Conservation (phyloP, 225 moss, liverwort and hornwort genomes). For the Asterella californica region DNA sequence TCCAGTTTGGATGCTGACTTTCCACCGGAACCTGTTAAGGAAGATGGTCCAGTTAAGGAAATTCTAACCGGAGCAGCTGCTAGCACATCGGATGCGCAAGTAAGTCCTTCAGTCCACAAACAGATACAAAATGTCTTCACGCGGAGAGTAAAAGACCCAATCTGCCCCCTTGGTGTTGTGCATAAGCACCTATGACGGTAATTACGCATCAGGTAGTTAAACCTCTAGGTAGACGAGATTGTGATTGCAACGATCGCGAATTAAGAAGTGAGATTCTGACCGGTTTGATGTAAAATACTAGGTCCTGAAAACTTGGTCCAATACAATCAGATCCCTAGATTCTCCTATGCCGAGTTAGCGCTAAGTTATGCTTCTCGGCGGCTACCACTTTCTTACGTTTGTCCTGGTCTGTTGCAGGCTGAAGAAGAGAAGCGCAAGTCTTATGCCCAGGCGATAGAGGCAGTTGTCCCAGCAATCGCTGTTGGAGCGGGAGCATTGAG, state of each 20-base stretch:
- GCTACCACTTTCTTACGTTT: neutral
- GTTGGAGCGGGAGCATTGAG: slow-evolving; percentile 87
- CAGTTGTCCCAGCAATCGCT: slow-evolving; percentile 72
- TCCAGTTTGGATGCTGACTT: neutral
- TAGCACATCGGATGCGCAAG: neutral
- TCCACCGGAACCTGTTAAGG: neutral
- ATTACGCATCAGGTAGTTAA: too few relatives aligned
- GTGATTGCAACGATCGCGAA: neutral
- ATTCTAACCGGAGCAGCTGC: neutral
- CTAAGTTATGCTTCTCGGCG: neutral
- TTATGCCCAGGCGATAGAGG: slow-evolving; percentile 51
- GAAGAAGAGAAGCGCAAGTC: slow-evolving; percentile 54
- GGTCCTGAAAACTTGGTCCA: neutral
- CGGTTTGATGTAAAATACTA: neutral
- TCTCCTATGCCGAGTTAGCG: neutral
- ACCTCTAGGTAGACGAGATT: neutral
- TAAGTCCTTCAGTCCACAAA: neutral
- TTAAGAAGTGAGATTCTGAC: neutral
- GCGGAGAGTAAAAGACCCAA: neutral
- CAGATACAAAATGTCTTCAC: neutral
- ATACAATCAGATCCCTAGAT: neutral
- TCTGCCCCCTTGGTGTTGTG: neutral
- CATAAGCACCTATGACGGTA: too few relatives aligned
- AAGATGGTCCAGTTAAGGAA: neutral
- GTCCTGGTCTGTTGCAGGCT: slow-evolving; percentile 29